Conservation (phyloP, 2,329 filamentous ascomycete species). For the Pseudocercospora musae region DNA sequence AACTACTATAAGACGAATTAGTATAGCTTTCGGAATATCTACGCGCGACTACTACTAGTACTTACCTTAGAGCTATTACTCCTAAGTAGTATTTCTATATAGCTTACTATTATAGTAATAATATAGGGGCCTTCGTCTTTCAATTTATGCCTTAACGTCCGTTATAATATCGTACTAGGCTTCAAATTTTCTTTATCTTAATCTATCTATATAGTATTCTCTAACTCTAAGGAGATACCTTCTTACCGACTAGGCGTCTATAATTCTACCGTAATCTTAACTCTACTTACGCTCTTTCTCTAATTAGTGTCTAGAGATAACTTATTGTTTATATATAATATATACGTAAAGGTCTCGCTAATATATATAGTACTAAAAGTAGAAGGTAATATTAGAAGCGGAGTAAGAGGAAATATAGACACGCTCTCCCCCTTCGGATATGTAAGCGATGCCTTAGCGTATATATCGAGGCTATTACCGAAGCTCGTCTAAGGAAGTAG, state of each 20-base stretch:
- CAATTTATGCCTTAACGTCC: slow-evolving; percentile 78
- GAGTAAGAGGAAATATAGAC: slow-evolving; percentile 55
- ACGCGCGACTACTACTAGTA: slow-evolving; percentile 61
- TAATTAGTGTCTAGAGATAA: slow-evolving; percentile 40
- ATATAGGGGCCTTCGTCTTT: slow-evolving; percentile 95
- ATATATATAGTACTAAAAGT: slow-evolving; percentile 94
- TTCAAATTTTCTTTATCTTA: slow-evolving; percentile 44
- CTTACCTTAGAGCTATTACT: slow-evolving; percentile 45
- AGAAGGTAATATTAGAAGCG: slow-evolving; percentile 75
- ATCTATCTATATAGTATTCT: slow-evolving; percentile 46
- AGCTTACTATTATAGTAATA: slow-evolving; percentile 86
- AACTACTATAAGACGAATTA: slow-evolving; percentile 93
- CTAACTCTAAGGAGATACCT: slow-evolving; percentile 57
- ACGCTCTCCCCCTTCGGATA: slow-evolving; percentile 57
- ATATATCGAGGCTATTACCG: slow-evolving; percentile 48
- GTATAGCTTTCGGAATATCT: slow-evolving; percentile 92
- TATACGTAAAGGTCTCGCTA: slow-evolving; percentile 91
- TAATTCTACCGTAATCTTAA: slow-evolving; percentile 87
- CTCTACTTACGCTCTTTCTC: slow-evolving; percentile 61
- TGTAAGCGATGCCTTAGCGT: slow-evolving; percentile 66
- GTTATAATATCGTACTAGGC: slow-evolving; percentile 69
- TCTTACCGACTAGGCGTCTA: slow-evolving; percentile 77
- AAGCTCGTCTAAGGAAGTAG: slow-evolving; percentile 55
- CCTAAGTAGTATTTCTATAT: slow-evolving; percentile 68
- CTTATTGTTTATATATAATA: slow-evolving; percentile 94